Conservation (phyloP, 805 yeast genomes). For the Saccharomycopsis babjevae region DNA sequence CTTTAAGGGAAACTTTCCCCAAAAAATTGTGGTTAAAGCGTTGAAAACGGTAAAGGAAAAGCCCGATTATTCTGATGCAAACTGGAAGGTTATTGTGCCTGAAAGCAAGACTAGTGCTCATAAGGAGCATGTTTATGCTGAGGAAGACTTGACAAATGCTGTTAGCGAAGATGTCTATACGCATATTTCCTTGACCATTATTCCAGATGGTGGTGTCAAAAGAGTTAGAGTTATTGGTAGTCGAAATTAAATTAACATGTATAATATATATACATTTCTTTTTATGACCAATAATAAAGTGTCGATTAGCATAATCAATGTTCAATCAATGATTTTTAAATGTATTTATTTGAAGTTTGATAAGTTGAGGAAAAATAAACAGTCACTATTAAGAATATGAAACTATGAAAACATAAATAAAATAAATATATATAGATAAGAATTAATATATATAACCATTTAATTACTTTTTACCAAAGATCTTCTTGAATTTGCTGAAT, state of each 20-base stretch:
- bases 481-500: conserved; percentile 2
- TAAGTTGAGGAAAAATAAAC: neutral
- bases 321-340: neutral
- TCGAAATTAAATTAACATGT: conserved; percentile 7
- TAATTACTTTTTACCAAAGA: conserved; percentile 1
- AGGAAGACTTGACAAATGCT: conserved; percentile 16
- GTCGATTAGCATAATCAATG: no score
- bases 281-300: no score
- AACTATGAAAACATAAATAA: neutral
- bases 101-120: conserved; percentile 76
- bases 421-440: neutral
- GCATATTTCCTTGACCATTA: conserved; percentile 71
- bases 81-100: conserved; percentile 59
- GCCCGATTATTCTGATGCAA: conserved; percentile 30
- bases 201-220: conserved; percentile 97
- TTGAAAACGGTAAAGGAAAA: conserved; percentile 25
- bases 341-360: neutral
- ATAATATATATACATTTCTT: neutral
- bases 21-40: conserved; percentile 62
- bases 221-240: conserved; percentile 76
- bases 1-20: conserved; percentile 92
- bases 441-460: neutral
- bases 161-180: conserved; percentile 31
- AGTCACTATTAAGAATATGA: neutral
- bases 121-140: conserved; percentile 52